phyloP scores from a whole-genome alignment of 202 grass and related monocot genomes.

The Carex arenaria region DNA sequence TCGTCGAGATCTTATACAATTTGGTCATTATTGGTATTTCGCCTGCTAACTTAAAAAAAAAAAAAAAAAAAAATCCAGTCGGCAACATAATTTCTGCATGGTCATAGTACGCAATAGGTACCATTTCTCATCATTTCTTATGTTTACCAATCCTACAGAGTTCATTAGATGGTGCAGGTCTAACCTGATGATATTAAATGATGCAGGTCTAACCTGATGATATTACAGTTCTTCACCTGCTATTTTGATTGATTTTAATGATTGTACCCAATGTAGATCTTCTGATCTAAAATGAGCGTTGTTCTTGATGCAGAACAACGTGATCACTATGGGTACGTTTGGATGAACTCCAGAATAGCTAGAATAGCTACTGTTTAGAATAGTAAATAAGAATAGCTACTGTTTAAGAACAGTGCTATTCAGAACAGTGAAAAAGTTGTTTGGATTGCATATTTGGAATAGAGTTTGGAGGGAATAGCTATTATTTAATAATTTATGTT shows the following conservation, averaged over 20 bases:
- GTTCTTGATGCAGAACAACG: neutral
- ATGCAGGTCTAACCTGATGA: neutral
- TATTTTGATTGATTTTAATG: neutral
- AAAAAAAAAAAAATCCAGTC: neutral
- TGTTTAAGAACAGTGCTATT: too few species aligned
- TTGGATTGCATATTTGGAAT: too few species aligned
- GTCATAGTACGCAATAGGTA: neutral
- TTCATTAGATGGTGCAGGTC: neutral
- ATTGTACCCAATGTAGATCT: neutral
- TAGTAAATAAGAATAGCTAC: too few species aligned
- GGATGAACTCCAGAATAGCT: too few species aligned
- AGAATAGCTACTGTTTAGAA: too few species aligned
- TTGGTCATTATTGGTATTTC: neutral
- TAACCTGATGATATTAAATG: too few species aligned
- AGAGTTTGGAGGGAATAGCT: too few species aligned
- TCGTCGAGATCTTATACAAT: neutral
- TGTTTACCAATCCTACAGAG: neutral
- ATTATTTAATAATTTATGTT: too few species aligned
- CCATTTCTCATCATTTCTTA: neutral
- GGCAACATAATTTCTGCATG: neutral
- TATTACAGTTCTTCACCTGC: neutral
- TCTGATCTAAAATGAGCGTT: neutral
- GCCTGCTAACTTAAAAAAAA: neutral
- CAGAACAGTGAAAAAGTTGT: too few species aligned
- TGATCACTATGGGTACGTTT: too few species aligned